Base-by-base conservation (phyloP, 139 green algal species). In the Tetraselmis striata region DNA sequence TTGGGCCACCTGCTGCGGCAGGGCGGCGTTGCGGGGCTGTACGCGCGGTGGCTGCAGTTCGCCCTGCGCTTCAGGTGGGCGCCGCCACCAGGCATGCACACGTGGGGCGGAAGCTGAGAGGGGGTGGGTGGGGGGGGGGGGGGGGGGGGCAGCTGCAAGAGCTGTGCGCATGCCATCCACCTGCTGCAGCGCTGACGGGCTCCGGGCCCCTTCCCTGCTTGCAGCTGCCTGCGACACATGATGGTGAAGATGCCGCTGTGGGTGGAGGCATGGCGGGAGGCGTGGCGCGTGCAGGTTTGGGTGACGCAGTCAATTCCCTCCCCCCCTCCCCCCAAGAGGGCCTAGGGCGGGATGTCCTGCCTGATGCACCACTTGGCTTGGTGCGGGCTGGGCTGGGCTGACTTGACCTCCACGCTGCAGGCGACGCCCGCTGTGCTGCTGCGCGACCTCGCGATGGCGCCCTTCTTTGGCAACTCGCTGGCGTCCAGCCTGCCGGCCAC, bases 391-490 rank as follows among this genome's bases (percentile, higher is more conserved):
- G n/a, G n/a, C n/a, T n/a, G n/a, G n/a, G n/a, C n/a, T n/a, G n/a
- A n/a, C n/a, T n/a, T n/a, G n/a, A n/a, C n/a, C n/a, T n/a, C n/a
- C n/a, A n/a, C n/a, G n/a, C n/a, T n/a, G 59, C 79, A 88, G 84
- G 30, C 5, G 74, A 2, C 25, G 2, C 26, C 74, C 22, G 74
- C 74, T 2, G n/a, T 29, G 25, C 74, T 77, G 74, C 26, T 29
- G 5, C 74, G 74, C 74, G 84, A 91, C 76, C 75, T 90, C 11
- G 31, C 81, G 0, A 82, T 91, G 30, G 83, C 81, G 0, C 87
- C 87, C 1, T 91, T 91, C 76, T 91, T 84, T 31, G 87, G 87
- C 76, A 90, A 90, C 81, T 89, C 83, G 5, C 82, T 91, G 30
- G 87, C 84, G 26, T 86, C 27, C 76, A 58, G 86, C 27, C 78